Base-by-base conservation (phyloP, 768 basidiomycete species). In the Pulveroboletus sp. region DNA sequence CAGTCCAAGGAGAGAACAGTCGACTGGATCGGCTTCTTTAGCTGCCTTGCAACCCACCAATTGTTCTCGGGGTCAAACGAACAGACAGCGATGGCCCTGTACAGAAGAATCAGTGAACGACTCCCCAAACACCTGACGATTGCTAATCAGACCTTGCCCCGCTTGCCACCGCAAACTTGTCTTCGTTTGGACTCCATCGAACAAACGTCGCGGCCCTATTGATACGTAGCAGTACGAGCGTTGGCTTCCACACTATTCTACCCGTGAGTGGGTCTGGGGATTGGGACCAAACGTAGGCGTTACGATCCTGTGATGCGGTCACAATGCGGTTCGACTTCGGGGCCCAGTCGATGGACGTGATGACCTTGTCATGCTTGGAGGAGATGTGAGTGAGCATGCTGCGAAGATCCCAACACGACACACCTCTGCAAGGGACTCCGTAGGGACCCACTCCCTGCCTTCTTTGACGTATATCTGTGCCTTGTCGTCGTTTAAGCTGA, bases 261-360 rank as follows among this genome's bases (percentile, higher is more conserved):
- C 90, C 90, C 0, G 89, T 87, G 50, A 77, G 73, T 1, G 83
- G 75, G 59, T 93, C 88, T 27, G 80, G 75, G 8, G 80, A 80
- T 64, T 88, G 84, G 47, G 91, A 86, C 96, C 96, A 99, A 30
- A 99, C 96, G 63, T 99, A 99, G 33, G 96, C 95, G 66, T 99
- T 99, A 47, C 96, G 77, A 66, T 99, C 96, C 67, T 99, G 95
- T n/a, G 94, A 95, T 59, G 93, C 91, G 11, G 96, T 98, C 24
- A 99, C 95, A 71, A 99, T 95, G 39, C 91, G 87, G 71, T 98
- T 97, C 41, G 96, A 93, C 58, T 81, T 81, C 15, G 94, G 93
- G 11, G 94, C 96, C 96, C 96, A 99, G 68, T 97, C 94, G 68
- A 99, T 96, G 49, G 93, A 93, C 3, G 95, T 98, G 71, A 99